phyloP scores from a whole-genome alignment of 2,329 filamentous ascomycete species.

The Botrytis paeoniae region DNA sequence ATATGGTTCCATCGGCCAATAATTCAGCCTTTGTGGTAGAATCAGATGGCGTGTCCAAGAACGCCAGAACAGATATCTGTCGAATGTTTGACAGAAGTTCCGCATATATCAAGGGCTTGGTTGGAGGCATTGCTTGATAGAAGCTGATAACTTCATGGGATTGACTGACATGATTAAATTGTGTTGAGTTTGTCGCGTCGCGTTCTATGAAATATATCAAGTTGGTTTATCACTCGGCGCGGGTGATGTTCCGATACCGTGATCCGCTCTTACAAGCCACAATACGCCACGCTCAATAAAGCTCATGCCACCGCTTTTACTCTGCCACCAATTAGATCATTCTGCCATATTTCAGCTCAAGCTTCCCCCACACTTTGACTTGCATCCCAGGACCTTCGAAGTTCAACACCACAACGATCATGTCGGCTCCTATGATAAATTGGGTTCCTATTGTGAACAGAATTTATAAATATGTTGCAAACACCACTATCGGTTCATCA shows the following conservation, averaged over 20 bases:
- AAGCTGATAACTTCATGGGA: neutral
- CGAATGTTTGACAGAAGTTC: constrained; percentile 64
- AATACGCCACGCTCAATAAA: neutral
- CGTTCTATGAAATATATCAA: constrained; percentile 1
- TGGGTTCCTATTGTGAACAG: constrained; percentile 44
- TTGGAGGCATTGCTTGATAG: constrained; percentile 8
- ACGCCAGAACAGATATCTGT: constrained; percentile 58
- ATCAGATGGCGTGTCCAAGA: constrained; percentile 43
- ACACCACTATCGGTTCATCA: constrained; percentile 33
- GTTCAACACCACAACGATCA: constrained; percentile 23
- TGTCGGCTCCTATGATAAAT: constrained; percentile 44
- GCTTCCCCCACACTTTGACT: constrained; percentile 10
- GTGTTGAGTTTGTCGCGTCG: neutral
- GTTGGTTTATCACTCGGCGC: neutral
- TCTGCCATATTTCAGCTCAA: neutral
- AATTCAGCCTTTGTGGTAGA: constrained; percentile 39
- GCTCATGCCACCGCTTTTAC: neutral
- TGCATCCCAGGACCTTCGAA: neutral
- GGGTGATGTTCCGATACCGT: constrained; percentile 1
- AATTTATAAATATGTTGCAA: constrained; percentile 38
- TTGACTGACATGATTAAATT: neutral
- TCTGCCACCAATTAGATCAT: neutral
- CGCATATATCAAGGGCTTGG: constrained; percentile 50
- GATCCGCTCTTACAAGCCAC: neutral
- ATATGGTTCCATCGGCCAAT: constrained; percentile 44